Evolutionary conservation across 257 asterid species (phyloP), one percentile per base, ranked within the genome.

Genomic region (Phtheirospermum japonicum): DNA sequence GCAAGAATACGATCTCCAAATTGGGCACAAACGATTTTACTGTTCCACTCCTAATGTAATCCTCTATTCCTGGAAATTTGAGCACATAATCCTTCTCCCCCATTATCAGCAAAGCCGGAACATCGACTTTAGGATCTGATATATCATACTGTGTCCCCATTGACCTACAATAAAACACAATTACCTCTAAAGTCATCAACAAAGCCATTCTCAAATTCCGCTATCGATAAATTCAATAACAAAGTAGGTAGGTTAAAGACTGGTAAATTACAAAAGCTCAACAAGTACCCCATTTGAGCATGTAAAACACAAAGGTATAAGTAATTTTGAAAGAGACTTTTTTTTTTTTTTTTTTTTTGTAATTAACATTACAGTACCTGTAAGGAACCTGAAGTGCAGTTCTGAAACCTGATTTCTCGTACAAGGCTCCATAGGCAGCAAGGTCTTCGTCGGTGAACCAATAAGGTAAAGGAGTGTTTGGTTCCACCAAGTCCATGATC

Each of bases 361-460:
- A 40, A 40, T 12, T 1, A 12, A 40, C 49, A 42, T 42, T 42
- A 42, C 1, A 42, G 49, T 78, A 86, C 95, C 96, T 84, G 58
- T 89, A 89, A 40, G 96, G 89, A 63, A 84, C 84, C 73, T 82
- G 83, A 70, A 89, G 61, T 6, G 95, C 89, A 13, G 85, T 82
- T 54, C 32, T 64, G 57, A 84, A 89, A 42, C 96, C 95, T 0
- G 95, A 89, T 31, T 86, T 89, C 73, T 79, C 82, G 33, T 82
- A 86, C 70, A 77, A 70, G 16, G 69, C 83, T 23, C 90, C 90
- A 43, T 89, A 89, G 26, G 63, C 12, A 5, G 77, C 90, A 57
- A 89, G 75, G 53, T 89, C 94, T 53, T 86, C 79, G 67, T 86
- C 88, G 0, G 89, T 72, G 49, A 89, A 76, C 97, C 97, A 89